Evolutionary conservation across 495 filamentous ascomycete genomes (phyloP), one percentile per base, ranked within the genome.

Genomic region (Entonaema liquescens): DNA sequence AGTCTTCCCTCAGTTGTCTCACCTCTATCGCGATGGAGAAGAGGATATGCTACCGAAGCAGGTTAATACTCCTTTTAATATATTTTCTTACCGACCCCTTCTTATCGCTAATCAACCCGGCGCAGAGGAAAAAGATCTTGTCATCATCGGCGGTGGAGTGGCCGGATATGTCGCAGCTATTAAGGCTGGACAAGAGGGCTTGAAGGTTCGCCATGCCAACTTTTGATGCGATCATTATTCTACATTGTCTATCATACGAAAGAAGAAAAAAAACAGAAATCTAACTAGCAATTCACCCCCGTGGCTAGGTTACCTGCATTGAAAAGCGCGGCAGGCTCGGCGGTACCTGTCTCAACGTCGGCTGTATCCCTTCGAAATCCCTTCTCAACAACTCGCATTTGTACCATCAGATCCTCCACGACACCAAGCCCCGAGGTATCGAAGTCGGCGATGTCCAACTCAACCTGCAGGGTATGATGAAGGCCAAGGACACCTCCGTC

Each of bases 341-440:
- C 73, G 95, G 95, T 76, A 99, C 95, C 70, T 99, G 95, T 86
- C 85, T 99, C 74, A 99, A 99, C 83, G 95, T 99, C 79, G 95
- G 95, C 82, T 99, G 95, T 83, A 99, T 99, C 76, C 95, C 95
- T 50, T 98, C 95, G 64, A 99, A 99, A 83, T 98, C 95, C 53
- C 93, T 99, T 74, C 93, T 99, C 79, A 98, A 99, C 90, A 99
- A 98, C 87, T 97, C 96, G 71, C 93, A 97, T 81, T 89, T 99
- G 59, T 98, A 98, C 88, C 95, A 99, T 86, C 91, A 94, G 83
- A 91, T 98, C 76, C 89, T 95, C 47, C 95, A 99, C 85, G 95
- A 99, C 84, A 93, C 92, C 59, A 97, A 98, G 85, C 90, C 92
- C 81, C 94, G 95, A 78, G 95, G 95, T 79, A 99, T 99, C 81